Base-by-base conservation (phyloP, 352 stramenopile species). In the Phytophthora brassicae region DNA sequence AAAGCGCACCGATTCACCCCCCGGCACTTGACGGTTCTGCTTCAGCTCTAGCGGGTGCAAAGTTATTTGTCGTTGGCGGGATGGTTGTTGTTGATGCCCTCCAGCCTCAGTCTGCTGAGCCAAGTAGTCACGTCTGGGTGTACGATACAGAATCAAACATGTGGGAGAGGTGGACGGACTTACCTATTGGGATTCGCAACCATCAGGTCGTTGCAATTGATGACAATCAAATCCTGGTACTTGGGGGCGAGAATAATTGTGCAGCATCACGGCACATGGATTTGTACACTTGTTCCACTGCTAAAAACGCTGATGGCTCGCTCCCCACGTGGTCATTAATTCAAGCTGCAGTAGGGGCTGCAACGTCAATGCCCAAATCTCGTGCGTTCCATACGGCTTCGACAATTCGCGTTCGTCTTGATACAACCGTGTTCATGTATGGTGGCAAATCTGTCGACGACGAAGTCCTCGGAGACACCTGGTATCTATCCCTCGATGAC, bases 361-460 rank as follows among this genome's bases (percentile, higher is more conserved):
- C 85, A 23, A 91, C 74, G 2, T 79, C 84, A 12, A 68, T 93
- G 46, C 87, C 87, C 0, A 57, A 69, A 28, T 52, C 84, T 24
- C 85, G 87, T 47, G 82, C 87, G 23, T 84, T 90, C 45, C 87
- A 96, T 53, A 78, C 70, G 6, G 81, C 82, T 11, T 72, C 81
- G 33, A 79, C 74, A 0, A 86, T 96, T 22, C 71, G 73, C 36
- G 79, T 89, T 48, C 83, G 86, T 20, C 73, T 94, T 13, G 85
- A 94, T 52, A 70, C 79, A 7, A 81, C 94, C 33, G 79, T 96
- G 7, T 88, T 96, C 46, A 76, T 96, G 67, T 96, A 90, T 53
- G 87, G 87, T 35, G 87, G 87, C 2, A 84, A 76, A 54, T 92
- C 84, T 14, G 68, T 77, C 4, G 84, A 94, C 8, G 77, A 94